phyloP scores from a whole-genome alignment of 495 filamentous ascomycete species.

The Bryoglossum gracile region DNA sequence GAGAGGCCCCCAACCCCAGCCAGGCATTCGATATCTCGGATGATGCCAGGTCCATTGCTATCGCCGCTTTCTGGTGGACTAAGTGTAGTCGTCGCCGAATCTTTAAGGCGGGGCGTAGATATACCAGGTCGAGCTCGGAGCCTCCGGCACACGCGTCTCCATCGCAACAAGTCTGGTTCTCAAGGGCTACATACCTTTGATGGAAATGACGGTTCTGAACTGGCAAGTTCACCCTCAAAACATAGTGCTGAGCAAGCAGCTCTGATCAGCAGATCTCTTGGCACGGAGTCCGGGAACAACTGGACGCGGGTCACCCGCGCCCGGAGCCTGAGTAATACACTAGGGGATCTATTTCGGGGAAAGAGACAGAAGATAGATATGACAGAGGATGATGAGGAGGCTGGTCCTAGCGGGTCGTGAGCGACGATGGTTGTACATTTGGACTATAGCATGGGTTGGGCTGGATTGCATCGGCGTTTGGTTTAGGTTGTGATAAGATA shows the following conservation, averaged over 20 bases:
- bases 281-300: neutral
- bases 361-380: slow-evolving; percentile 13
- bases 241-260: neutral
- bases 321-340: slow-evolving; percentile 41
- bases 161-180: slow-evolving; percentile 21
- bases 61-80: slow-evolving; percentile 48
- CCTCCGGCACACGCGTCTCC: slow-evolving; percentile 2
- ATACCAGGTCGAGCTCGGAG: slow-evolving; percentile 10
- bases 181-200: slow-evolving; percentile 13
- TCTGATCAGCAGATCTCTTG: slow-evolving; percentile 19
- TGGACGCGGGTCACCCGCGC: slow-evolving; percentile 31
- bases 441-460: too few species aligned
- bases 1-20: slow-evolving; percentile 21
- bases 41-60: slow-evolving; percentile 39
- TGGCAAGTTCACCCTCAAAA: slow-evolving; percentile 17
- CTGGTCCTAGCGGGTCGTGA: slow-evolving; percentile 22
- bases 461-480: too few species aligned
- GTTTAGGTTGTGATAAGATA: too few species aligned
- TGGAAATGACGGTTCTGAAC: slow-evolving; percentile 8
- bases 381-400: slow-evolving; percentile 17
- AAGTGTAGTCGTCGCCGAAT: slow-evolving; percentile 56
- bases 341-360: slow-evolving; percentile 36
- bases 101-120: slow-evolving; percentile 44
- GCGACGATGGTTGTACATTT: slow-evolving; percentile 5
- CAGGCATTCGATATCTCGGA: slow-evolving; percentile 23